phyloP scores from a whole-genome alignment of 768 basidiomycete genomes.

The Suillus lakei region DNA sequence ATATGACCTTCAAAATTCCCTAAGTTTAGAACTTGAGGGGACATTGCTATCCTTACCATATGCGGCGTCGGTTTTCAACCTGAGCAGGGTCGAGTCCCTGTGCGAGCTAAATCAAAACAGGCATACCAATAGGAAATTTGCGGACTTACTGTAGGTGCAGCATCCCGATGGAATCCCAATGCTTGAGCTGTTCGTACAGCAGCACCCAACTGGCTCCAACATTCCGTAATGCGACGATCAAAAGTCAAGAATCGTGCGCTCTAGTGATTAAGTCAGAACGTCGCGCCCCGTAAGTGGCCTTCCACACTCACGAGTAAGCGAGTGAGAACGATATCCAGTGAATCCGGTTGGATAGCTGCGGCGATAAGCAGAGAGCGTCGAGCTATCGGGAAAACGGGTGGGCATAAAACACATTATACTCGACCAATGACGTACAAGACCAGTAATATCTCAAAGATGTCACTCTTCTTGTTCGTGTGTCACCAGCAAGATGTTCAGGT shows the following conservation, averaged over 20 bases:
- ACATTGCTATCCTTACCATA: constrained; percentile 62
- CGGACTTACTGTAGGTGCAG: constrained; percentile 72
- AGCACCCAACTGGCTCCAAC: constrained; percentile 95
- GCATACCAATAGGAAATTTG: not conserved
- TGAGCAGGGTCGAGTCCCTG: constrained; percentile 76
- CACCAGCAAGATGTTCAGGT: constrained; percentile 83
- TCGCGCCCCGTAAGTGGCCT: not conserved
- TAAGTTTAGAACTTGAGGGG: constrained; percentile 7
- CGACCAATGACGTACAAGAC: constrained; percentile 70
- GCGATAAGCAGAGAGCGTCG: constrained; percentile 88
- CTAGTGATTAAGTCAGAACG: constrained; percentile 33
- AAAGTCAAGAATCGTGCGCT: constrained; percentile 72
- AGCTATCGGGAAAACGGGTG: constrained; percentile 49
- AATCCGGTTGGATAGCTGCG: constrained; percentile 92
- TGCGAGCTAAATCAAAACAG: constrained; percentile 14
- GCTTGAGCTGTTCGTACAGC: constrained; percentile 93
- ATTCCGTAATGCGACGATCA: constrained; percentile 89
- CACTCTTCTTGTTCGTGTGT: constrained; percentile 72
- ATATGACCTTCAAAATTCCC: constrained; percentile 63
- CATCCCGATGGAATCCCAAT: constrained; percentile 90
- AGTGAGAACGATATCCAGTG: constrained; percentile 88
- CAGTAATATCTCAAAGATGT: constrained; percentile 93
- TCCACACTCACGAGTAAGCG: constrained; percentile 65
- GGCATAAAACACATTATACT: constrained; percentile 20
- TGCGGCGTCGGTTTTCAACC: constrained; percentile 87